Base-by-base conservation (phyloP, 2,329 filamentous ascomycete species). In the Waltergamsia citrina region DNA sequence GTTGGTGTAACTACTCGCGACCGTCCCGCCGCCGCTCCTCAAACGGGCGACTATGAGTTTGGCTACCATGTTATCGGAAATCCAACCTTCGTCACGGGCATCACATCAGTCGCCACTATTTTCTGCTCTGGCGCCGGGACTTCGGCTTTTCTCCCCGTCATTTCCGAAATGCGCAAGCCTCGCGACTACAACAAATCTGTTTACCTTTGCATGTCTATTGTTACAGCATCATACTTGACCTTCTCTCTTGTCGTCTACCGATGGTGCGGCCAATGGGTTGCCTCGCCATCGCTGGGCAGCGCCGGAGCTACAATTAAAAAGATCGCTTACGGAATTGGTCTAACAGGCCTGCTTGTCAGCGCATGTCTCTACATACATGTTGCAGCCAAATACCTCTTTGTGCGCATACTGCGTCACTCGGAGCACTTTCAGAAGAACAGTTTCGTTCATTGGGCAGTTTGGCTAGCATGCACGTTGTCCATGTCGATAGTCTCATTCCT, bases 151-250 rank as follows among this genome's bases (percentile, higher is more conserved):
- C 54, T 81, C 2, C 73, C 74, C 5, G 71, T 81, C 38, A 80
- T 81, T 34, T 71, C 69, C 0, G 78, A 81, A 54, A 81, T 81
- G 74, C 60, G 57, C 27, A 60, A 64, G 20, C 75, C 76, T 0
- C 60, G 59, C 15, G 71, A 78, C 42, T 81, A 71, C 50, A 65
- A 63, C 39, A 78, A 78, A 49, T 67, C 76, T 1, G 59, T 80
- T 0, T 77, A 67, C 45, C 51, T 67, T 11, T 74, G 69, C 51
- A 76, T 77, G 72, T 57, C 52, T 12, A 51, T 79, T 33, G 71
- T 76, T 5, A 69, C 67, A 1, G 60, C 65, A 0, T 66, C 67
- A 0, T 80, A 80, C 45, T 57, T 78, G 9, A 63, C 65, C 21
- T 75, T 78, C 47, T 65, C 63, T 27, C 57, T 79, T 12, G 71